Conservation (phyloP, 202 grass and related monocot genomes). For the Musa balbisiana region DNA sequence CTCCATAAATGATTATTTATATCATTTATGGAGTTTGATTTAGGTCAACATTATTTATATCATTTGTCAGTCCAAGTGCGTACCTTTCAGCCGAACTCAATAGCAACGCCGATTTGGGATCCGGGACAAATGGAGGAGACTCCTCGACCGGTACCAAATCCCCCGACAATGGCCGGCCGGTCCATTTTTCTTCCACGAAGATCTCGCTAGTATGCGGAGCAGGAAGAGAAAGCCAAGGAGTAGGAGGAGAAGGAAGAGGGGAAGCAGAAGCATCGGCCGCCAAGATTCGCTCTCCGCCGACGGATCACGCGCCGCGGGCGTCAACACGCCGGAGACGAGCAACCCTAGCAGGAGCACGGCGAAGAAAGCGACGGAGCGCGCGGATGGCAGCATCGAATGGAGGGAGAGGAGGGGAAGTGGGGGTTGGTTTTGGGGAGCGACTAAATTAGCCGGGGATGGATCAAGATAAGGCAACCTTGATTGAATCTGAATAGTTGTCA, state of each 20-base stretch:
- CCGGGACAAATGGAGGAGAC: background rate
- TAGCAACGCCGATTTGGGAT: background rate
- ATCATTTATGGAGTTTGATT: constrained; percentile 37
- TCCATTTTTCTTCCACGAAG: background rate
- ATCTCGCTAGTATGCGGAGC: background rate
- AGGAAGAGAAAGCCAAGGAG: background rate
- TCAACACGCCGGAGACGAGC: background rate
- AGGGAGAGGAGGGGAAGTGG: background rate
- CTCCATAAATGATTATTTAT: constrained; percentile 71
- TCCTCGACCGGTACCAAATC: background rate
- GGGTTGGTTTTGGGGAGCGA: background rate
- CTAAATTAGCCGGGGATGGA: background rate
- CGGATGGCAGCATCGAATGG: background rate
- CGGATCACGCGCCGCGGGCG: background rate
- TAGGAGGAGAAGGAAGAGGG: background rate
- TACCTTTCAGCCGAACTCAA: constrained; percentile 4
- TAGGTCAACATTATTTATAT: no score
- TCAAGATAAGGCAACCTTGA: background rate
- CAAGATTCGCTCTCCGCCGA: no score
- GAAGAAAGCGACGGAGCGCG: background rate
- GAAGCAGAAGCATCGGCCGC: background rate
- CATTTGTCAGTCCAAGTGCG: background rate
- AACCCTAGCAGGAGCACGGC: background rate
- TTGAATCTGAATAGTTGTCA: no score
- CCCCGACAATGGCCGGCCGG: background rate